A percentile compares a stretch with the other conserved stretches of the same genome.
Evolutionary conservation across 306 rosid genomes (phyloP).

Genomic region (Vigna radiata): DNA sequence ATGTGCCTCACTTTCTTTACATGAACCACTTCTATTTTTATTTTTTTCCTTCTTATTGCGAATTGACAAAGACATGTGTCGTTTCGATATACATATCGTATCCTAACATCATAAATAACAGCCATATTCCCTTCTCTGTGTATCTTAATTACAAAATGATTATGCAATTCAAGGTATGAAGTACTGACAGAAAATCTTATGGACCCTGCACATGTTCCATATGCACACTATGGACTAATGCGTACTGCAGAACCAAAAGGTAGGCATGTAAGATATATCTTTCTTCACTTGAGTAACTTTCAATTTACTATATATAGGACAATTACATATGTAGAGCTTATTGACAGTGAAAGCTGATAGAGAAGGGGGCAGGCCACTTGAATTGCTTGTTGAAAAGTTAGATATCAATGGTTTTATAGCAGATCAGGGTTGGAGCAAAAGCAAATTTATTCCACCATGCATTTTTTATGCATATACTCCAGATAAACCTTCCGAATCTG

Average conservation of each 20-base stretch:
- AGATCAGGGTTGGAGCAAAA: conserved; percentile 55
- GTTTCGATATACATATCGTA: too few species aligned
- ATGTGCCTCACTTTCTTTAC: conserved; percentile 19
- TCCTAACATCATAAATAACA: neutral
- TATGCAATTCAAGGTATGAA: conserved; percentile 76
- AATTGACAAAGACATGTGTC: neutral
- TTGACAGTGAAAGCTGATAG: conserved; percentile 75
- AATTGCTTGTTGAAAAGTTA: conserved; percentile 56
- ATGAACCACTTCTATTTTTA: conserved; percentile 7
- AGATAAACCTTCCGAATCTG: conserved; percentile 53
- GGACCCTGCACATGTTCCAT: conserved; percentile 95
- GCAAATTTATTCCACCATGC: conserved; percentile 74
- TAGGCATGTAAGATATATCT: conserved; percentile 48
- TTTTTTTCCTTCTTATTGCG: neutral
- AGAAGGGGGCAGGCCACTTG: conserved; percentile 94
- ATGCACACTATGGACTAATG: conserved; percentile 81
- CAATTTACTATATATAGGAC: conserved; percentile 25
- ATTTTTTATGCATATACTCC: conserved; percentile 63
- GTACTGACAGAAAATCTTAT: conserved; percentile 87
- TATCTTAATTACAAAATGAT: conserved; percentile 25
- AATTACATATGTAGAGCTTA: conserved; percentile 33
- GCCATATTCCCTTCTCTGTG: neutral
- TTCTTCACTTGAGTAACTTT: conserved; percentile 22
- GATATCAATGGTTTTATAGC: conserved; percentile 73
- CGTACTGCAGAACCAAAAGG: conserved; percentile 58